Conservation (phyloP, 108 stramenopile genomes). For the Poteriospumella lacustris region DNA sequence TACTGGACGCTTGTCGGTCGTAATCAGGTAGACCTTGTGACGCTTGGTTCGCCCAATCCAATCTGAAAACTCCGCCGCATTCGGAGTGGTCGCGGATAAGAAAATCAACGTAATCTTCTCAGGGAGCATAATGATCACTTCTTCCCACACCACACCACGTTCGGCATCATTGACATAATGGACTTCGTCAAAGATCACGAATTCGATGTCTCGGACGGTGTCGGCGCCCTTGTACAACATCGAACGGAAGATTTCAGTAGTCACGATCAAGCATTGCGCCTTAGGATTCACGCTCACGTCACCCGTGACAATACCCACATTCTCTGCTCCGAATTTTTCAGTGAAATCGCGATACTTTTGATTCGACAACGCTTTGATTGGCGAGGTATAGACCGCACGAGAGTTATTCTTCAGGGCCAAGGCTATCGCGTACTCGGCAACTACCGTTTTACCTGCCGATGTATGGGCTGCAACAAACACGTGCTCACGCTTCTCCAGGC, state of each 20-base stretch:
- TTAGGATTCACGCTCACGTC: constrained; percentile 58
- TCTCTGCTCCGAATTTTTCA: constrained; percentile 60
- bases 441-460: constrained; percentile 85
- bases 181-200: constrained; percentile 84
- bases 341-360: constrained; percentile 90
- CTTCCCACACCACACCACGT: constrained; percentile 81
- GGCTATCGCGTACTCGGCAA: constrained; percentile 83
- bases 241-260: constrained; percentile 64
- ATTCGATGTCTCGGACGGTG: constrained; percentile 66
- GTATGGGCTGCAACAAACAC: constrained; percentile 91
- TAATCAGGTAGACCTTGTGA: constrained; percentile 75
- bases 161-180: constrained; percentile 77
- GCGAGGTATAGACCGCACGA: constrained; percentile 73
- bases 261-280: constrained; percentile 62
- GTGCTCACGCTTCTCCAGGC: constrained; percentile 69
- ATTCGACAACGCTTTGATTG: constrained; percentile 86
- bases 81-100: constrained; percentile 91
- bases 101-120: constrained; percentile 82
- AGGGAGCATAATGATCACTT: constrained; percentile 93
- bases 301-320: constrained; percentile 83
- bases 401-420: constrained; percentile 23
- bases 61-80: constrained; percentile 86
- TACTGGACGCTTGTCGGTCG: constrained; percentile 82
- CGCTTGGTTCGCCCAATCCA: constrained; percentile 88
- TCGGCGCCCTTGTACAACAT: constrained; percentile 88